A percentile compares a stretch with the other conserved stretches of the same genome.
These are phyloP conservation scores for Penicillium corylophilum DNA, from an alignment of 2,329 filamentous ascomycete genomes.

Conservation along the genomic window DNA sequence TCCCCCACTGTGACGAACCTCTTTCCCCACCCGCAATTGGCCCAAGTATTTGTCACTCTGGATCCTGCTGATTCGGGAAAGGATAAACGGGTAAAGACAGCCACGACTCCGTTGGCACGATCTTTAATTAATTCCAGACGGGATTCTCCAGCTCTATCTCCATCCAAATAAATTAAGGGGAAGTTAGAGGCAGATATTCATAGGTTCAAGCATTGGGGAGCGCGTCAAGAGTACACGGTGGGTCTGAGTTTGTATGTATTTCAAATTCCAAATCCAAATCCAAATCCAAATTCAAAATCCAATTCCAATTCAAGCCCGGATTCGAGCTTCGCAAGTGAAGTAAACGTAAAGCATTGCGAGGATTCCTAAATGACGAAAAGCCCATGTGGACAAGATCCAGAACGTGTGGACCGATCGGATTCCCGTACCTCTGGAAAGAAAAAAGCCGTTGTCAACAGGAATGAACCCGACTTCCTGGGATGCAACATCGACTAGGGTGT, in stretches of 20 bases:
- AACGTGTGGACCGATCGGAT: constrained; percentile 25
- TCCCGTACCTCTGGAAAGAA: constrained; percentile 20
- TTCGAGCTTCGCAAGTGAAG: too few species aligned
- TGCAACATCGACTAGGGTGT: constrained; percentile 27
- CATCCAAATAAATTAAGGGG: not conserved
- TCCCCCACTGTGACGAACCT: constrained; percentile 15
- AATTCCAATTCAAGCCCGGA: not conserved
- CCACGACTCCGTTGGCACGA: constrained; percentile 6
- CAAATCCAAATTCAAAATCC: not conserved
- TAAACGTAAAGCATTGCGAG: too few species aligned
- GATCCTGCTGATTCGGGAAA: constrained; percentile 10
- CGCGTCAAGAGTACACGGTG: not conserved
- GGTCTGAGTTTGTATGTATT: not conserved
- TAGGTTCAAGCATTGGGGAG: too few species aligned
- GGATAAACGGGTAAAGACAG: constrained; percentile 20
- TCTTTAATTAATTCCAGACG: constrained; percentile 23
- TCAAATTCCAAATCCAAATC: not conserved
- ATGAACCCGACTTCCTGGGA: constrained; percentile 23
- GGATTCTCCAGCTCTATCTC: not conserved
- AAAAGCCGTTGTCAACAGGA: constrained; percentile 23
- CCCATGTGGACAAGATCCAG: constrained; percentile 21
- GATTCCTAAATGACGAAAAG: not conserved
- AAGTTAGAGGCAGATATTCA: not conserved
- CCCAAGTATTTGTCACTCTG: constrained; percentile 26
- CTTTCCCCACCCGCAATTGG: constrained; percentile 13